These are phyloP conservation scores for Lasiosphaeria ovina DNA, from an alignment of 495 filamentous ascomycete genomes.

Conservation along the genomic window DNA sequence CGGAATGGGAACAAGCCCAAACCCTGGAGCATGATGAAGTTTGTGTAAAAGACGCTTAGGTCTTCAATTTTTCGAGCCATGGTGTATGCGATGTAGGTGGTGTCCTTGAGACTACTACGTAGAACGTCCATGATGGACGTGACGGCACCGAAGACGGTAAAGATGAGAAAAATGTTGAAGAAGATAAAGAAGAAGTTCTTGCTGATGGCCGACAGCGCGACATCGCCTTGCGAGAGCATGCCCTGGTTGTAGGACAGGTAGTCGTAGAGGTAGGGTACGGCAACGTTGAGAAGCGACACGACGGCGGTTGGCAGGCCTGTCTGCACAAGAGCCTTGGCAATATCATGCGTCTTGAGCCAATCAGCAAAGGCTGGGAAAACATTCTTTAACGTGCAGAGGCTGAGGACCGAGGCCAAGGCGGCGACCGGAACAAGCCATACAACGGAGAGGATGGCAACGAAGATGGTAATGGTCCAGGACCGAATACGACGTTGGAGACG, in stretches of 20 bases:
- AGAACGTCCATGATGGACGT: constrained; percentile 68
- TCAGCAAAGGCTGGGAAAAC: constrained; percentile 70
- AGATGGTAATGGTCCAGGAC: constrained; percentile 76
- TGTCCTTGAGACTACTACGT: constrained; percentile 70
- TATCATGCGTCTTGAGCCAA: constrained; percentile 60
- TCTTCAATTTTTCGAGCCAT: constrained; percentile 72
- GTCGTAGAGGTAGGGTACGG: constrained; percentile 92
- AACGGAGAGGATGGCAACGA: constrained; percentile 77
- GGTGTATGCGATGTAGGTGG: constrained; percentile 69
- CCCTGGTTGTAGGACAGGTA: constrained; percentile 88
- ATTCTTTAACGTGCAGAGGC: constrained; percentile 71
- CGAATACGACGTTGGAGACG: constrained; percentile 67
- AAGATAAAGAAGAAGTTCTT: constrained; percentile 99
- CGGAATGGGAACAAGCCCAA: constrained; percentile 90
- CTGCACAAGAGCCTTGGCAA: constrained; percentile 73
- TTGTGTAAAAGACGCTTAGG: constrained; percentile 83
- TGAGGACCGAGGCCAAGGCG: constrained; percentile 74
- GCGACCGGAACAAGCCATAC: constrained; percentile 87
- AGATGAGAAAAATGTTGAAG: constrained; percentile 97
- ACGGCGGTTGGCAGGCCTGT: constrained; percentile 84
- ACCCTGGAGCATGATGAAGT: constrained; percentile 91
- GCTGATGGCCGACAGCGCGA: constrained; percentile 92
- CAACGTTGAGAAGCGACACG: constrained; percentile 80
- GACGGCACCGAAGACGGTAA: constrained; percentile 85
- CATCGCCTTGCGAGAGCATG: constrained; percentile 89